A percentile compares a stretch with the other conserved stretches of the same genome.
phyloP scores from a whole-genome alignment of 179 eudicot species.

The Silene noctiflora region DNA sequence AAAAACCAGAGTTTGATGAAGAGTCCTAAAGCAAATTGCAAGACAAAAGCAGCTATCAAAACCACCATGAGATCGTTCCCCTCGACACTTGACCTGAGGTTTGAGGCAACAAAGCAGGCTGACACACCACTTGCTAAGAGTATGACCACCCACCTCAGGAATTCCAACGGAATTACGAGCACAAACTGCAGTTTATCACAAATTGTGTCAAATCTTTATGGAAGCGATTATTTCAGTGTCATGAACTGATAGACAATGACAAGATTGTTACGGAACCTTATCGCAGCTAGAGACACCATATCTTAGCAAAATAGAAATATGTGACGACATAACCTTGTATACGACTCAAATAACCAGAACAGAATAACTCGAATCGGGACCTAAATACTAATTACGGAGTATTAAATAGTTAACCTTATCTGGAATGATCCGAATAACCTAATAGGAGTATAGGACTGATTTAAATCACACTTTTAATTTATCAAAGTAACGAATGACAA shows the following conservation, averaged over 20 bases:
- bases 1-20: constrained; percentile 92
- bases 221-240: not conserved
- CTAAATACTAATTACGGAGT: not conserved
- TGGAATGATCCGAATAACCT: not conserved
- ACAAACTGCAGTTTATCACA: constrained; percentile 49
- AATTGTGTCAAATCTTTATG: constrained; percentile 1
- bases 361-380: not conserved
- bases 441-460: no score
- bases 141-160: constrained; percentile 71
- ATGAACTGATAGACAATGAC: not conserved
- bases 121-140: constrained; percentile 61
- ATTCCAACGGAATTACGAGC: constrained; percentile 76
- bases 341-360: not conserved
- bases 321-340: not conserved
- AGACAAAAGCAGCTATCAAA: constrained; percentile 59
- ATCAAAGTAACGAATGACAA: not conserved
- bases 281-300: not conserved
- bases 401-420: no score
- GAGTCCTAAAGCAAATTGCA: constrained; percentile 73
- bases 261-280: not conserved
- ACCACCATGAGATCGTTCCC: constrained; percentile 51
- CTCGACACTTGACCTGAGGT: constrained; percentile 58
- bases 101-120: constrained; percentile 71
- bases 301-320: not conserved
- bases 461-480: not conserved